Conservation (phyloP, 78 protist genomes). For the Guillardia theta region DNA sequence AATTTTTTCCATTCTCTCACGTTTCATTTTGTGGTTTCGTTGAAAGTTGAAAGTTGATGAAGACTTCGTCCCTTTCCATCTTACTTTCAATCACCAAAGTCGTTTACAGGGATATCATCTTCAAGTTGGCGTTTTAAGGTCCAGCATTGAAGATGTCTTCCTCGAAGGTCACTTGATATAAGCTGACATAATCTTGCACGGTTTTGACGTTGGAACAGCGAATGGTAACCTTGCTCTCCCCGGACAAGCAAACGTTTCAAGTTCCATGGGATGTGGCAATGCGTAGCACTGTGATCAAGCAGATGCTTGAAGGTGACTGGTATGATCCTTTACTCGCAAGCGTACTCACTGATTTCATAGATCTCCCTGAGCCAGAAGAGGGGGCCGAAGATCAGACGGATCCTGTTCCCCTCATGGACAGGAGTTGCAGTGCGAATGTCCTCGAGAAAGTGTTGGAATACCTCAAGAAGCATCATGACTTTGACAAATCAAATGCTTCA, state of each 20-base stretch:
- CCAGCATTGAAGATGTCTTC: too few relatives aligned
- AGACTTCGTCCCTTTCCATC: too few relatives aligned
- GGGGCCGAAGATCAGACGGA: neutral
- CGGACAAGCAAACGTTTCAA: neutral
- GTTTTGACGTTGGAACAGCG: too few relatives aligned
- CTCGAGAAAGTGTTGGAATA: conserved; percentile 29
- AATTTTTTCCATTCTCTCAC: too few relatives aligned
- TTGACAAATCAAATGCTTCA: neutral
- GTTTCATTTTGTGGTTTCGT: too few relatives aligned
- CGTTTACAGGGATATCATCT: too few relatives aligned
- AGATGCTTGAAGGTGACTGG: conserved; percentile 17
- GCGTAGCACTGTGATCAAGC: conserved; percentile 38
- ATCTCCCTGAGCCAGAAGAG: conserved; percentile 36
- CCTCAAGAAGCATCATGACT: conserved; percentile 30
- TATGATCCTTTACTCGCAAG: neutral
- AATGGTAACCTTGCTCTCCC: neutral
- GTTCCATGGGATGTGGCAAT: conserved; percentile 32
- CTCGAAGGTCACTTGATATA: too few relatives aligned
- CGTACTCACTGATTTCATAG: neutral
- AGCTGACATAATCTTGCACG: too few relatives aligned
- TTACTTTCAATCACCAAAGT: too few relatives aligned
- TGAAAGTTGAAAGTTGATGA: too few relatives aligned
- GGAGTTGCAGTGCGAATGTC: neutral
- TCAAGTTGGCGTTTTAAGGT: too few relatives aligned
- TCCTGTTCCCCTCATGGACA: conserved; percentile 35